Conservation (phyloP, 257 asterid genomes). For the Forsythia suspensa region DNA sequence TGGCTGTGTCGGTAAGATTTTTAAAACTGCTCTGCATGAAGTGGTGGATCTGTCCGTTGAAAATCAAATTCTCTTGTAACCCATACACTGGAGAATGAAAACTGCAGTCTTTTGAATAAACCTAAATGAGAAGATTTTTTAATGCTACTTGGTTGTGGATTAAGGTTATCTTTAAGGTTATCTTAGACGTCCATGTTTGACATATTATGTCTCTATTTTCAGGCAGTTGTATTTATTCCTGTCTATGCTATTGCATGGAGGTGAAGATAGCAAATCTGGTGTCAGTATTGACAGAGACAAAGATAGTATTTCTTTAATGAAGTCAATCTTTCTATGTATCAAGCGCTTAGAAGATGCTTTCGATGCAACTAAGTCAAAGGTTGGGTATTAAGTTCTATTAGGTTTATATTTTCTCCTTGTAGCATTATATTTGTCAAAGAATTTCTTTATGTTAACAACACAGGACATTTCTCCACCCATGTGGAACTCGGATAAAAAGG, state of each 20-base stretch:
- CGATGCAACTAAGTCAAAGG: slow-evolving; percentile 80
- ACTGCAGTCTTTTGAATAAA: slow-evolving; percentile 4
- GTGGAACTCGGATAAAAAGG: neutral
- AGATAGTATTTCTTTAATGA: slow-evolving; percentile 60
- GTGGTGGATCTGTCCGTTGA: slow-evolving; percentile 8
- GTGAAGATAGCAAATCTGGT: slow-evolving; percentile 71
- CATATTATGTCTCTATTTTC: slow-evolving; percentile 29
- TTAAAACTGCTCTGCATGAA: neutral
- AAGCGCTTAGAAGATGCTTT: slow-evolving; percentile 77
- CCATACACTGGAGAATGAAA: slow-evolving; percentile 1
- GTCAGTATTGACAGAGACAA: slow-evolving; percentile 55
- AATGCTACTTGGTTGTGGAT: slow-evolving; percentile 9
- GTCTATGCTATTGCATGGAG: slow-evolving; percentile 84
- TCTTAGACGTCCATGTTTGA: slow-evolving; percentile 15
- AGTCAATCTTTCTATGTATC: slow-evolving; percentile 65
- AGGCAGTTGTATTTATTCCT: slow-evolving; percentile 83
- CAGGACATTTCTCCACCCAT: slow-evolving; percentile 7
- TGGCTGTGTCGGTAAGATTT: slow-evolving; percentile 4
- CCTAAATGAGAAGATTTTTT: neutral
- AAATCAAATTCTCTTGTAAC: slow-evolving; percentile 8
- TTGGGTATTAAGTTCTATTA: slow-evolving; percentile 29
- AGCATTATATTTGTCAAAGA: slow-evolving; percentile 2
- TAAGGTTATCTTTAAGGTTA: neutral
- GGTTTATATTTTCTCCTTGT: slow-evolving; percentile 17
- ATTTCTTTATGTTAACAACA: slow-evolving; percentile 6